phyloP scores from a whole-genome alignment of 352 stramenopile species.

The Pythium phragmiticola region DNA sequence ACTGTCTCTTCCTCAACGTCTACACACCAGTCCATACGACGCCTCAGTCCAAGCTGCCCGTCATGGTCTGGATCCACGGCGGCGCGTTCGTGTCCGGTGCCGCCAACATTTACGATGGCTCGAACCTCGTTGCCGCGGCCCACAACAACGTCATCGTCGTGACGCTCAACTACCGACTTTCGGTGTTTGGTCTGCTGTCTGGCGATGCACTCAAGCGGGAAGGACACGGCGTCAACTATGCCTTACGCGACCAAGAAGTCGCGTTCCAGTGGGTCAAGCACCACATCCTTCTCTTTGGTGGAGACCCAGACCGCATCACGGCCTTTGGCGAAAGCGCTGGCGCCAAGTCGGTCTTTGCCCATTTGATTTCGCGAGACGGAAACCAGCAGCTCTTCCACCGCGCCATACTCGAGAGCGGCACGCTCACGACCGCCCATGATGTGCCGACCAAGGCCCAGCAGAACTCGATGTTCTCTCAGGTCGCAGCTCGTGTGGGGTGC shows the following conservation, averaged over 20 bases:
- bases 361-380: conserved; percentile 6
- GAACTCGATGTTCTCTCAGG: neutral
- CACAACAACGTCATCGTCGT: conserved; percentile 35
- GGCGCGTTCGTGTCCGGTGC: conserved; percentile 29
- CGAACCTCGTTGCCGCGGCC: conserved; percentile 7
- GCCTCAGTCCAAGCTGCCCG: conserved; percentile 25
- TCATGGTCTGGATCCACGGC: conserved; percentile 39
- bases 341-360: conserved; percentile 6
- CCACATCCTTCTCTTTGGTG: conserved; percentile 39
- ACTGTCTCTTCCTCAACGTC: conserved; percentile 44
- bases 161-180: conserved; percentile 33
- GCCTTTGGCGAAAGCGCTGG: conserved; percentile 25
- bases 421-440: conserved; percentile 6
- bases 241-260: conserved; percentile 29
- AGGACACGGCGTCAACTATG: conserved; percentile 22
- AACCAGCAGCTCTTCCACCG: conserved; percentile 15
- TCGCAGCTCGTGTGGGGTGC: conserved; percentile 6
- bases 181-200: conserved; percentile 8
- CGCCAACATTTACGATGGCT: conserved; percentile 8
- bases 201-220: neutral
- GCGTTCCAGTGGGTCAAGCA: conserved; percentile 37
- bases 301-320: conserved; percentile 34
- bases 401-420: conserved; percentile 14
- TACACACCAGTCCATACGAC: conserved; percentile 29
- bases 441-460: conserved; percentile 1